Evolutionary conservation across 306 rosid species (phyloP), one percentile per base, ranked within the genome.

Genomic region (Corylus heterophylla): DNA sequence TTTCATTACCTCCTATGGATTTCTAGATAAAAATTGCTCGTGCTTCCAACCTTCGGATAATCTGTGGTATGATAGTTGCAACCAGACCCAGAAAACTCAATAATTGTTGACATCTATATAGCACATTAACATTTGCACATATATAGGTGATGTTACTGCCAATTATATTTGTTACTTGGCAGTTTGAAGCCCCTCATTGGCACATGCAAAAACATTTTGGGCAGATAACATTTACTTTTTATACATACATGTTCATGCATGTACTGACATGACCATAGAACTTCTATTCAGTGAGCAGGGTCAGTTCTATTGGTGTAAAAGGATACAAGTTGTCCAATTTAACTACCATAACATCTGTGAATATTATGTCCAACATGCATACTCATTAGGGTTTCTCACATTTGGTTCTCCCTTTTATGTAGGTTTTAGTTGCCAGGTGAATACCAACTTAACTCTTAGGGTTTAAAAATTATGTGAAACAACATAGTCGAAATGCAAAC

Each of bases 131-230:
- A 44, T 64, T 64, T 29, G 12, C 50, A 31, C 54, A 63, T 44
- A 12, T 14, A 82, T 25, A 82, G 62, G 61, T 16, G 58, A 61
- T 71, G 63, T 39, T 78, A 13, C 61, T 71, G 42, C 67, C 7
- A 12, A 61, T 47, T 49, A 4, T n/a, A 55, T 75, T 31, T 73
- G 73, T 75, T 69, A 5, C 62, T 74, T 48, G 18, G 68, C 56
- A 37, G 79, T 79, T 79, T 80, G 79, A 75, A 75, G 76, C 67
- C 35, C 69, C 68, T 25, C 8, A 22, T 52, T 16, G 5, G 27
- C 75, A 16, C 35, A 22, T 54, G 75, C 63, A 42, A 76, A 54
- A 64, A 16, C 22, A 35, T 64, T 35, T 63, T 9, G 13, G 45
- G 48, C 70, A 35, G 37, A 58, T 22, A 58, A 27, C 39, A 27